Conservation (phyloP, 805 yeast species). For the Zygoascus bituminiphila region DNA sequence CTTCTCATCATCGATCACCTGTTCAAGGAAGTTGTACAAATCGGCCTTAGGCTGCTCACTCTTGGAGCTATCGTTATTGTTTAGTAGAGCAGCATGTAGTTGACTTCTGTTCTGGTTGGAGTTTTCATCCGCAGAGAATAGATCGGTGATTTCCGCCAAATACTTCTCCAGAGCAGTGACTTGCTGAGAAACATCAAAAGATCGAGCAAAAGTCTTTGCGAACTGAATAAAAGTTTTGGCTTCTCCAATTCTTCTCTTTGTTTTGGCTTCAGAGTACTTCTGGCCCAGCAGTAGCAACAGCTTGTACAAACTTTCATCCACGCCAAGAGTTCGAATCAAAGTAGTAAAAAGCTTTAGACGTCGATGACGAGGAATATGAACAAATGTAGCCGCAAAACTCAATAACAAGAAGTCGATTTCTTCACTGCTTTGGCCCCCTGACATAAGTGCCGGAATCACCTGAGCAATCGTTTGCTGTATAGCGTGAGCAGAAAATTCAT, state of each 20-base stretch:
- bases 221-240: constrained; percentile 65
- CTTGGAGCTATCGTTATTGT: constrained; percentile 30
- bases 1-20: constrained; percentile 34
- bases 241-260: constrained; percentile 55
- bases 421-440: constrained; percentile 35
- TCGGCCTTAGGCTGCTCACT: constrained; percentile 41
- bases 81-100: neutral
- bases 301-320: constrained; percentile 56
- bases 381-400: constrained; percentile 89
- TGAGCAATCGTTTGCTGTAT: constrained; percentile 84
- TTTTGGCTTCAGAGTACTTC: constrained; percentile 52
- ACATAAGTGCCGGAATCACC: constrained; percentile 79
- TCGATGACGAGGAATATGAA: constrained; percentile 94
- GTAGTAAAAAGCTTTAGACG: constrained; percentile 78
- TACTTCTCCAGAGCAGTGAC: constrained; percentile 24
- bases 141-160: constrained; percentile 14
- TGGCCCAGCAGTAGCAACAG: constrained; percentile 73
- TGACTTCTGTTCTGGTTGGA: constrained; percentile 5
- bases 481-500: constrained; percentile 86
- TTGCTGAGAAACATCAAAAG: constrained; percentile 59
- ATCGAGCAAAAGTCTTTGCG: constrained; percentile 56
- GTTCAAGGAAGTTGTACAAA: constrained; percentile 50
- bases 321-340: constrained; percentile 68
- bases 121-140: neutral
- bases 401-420: constrained; percentile 80